phyloP scores from a whole-genome alignment of 805 yeast genomes.

The Zygoascus biomembranicola region DNA sequence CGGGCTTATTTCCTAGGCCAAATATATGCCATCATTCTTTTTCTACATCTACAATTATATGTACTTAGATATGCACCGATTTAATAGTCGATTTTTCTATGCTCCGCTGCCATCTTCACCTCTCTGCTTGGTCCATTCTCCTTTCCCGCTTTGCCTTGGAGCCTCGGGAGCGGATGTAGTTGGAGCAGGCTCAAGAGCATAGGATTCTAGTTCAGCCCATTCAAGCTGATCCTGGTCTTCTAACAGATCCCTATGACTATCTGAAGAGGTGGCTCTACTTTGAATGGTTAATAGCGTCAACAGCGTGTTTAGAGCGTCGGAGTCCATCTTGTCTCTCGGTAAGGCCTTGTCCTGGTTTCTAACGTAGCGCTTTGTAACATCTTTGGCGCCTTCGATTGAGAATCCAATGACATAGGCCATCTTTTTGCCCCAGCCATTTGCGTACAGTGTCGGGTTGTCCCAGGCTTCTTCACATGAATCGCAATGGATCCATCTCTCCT shows the following conservation, averaged over 20 bases:
- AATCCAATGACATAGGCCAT: slow-evolving; percentile 85
- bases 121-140: slow-evolving; percentile 65
- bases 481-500: slow-evolving; percentile 70
- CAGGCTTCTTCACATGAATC: slow-evolving; percentile 84
- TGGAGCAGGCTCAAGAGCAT: background rate
- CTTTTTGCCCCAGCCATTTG: slow-evolving; percentile 84
- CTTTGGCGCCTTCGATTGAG: slow-evolving; percentile 49
- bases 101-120: slow-evolving; percentile 61
- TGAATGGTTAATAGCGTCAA: slow-evolving; percentile 33
- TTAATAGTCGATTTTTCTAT: background rate
- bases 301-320: slow-evolving; percentile 30
- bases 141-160: slow-evolving; percentile 70
- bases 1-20: too few species aligned
- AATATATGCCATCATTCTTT: too few species aligned
- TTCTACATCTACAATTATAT: too few species aligned
- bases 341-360: slow-evolving; percentile 33
- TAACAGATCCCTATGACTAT: slow-evolving; percentile 32
- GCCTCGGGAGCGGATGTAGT: slow-evolving; percentile 14
- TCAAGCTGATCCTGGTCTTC: slow-evolving; percentile 29
- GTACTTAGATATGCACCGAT: too few species aligned
- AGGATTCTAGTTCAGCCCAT: slow-evolving; percentile 22
- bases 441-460: slow-evolving; percentile 72
- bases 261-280: slow-evolving; percentile 26
- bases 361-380: slow-evolving; percentile 65
- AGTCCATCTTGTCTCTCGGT: slow-evolving; percentile 41